phyloP scores from a whole-genome alignment of 1,284 basidiomycete species.

The Cutaneotrichosporon spelunceum region DNA sequence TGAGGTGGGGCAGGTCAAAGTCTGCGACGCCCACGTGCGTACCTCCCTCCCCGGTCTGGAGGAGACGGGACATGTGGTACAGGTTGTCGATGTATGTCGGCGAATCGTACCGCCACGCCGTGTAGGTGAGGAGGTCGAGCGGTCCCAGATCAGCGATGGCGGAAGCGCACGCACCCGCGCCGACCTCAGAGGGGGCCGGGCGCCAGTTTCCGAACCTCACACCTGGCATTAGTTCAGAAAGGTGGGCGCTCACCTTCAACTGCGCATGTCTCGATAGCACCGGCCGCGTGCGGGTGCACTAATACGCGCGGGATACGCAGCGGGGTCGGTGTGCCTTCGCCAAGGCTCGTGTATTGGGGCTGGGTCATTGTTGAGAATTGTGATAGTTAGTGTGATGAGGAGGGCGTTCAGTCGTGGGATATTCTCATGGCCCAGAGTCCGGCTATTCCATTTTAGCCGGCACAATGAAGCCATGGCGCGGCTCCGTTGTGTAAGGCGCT shows the following conservation, averaged over 20 bases:
- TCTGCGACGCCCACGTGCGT: slow-evolving; percentile 23
- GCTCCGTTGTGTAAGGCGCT: not conserved
- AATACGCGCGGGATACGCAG: not conserved
- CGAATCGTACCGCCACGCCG: slow-evolving; percentile 4
- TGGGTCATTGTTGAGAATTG: not conserved
- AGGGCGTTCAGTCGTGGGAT: not conserved
- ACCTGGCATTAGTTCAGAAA: not conserved
- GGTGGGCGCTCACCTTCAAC: not conserved
- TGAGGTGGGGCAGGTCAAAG: slow-evolving; percentile 27
- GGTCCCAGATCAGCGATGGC: slow-evolving; percentile 1
- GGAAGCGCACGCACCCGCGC: not conserved
- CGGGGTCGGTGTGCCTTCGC: not conserved
- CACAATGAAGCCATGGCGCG: not conserved
- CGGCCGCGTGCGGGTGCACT: not conserved
- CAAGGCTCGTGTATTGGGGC: not conserved
- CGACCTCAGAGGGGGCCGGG: not conserved
- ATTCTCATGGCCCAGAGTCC: not conserved
- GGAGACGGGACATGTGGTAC: slow-evolving; percentile 3
- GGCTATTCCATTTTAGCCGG: not conserved
- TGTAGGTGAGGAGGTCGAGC: slow-evolving; percentile 5
- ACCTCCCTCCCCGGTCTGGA: not conserved
- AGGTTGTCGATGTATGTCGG: slow-evolving; percentile 10
- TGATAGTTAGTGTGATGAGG: not conserved
- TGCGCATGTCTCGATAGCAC: not conserved
- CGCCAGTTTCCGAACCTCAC: not conserved